Evolutionary conservation across 257 asterid genomes (phyloP), one percentile per base, ranked within the genome.

Genomic region (Fraxinus anomala): DNA sequence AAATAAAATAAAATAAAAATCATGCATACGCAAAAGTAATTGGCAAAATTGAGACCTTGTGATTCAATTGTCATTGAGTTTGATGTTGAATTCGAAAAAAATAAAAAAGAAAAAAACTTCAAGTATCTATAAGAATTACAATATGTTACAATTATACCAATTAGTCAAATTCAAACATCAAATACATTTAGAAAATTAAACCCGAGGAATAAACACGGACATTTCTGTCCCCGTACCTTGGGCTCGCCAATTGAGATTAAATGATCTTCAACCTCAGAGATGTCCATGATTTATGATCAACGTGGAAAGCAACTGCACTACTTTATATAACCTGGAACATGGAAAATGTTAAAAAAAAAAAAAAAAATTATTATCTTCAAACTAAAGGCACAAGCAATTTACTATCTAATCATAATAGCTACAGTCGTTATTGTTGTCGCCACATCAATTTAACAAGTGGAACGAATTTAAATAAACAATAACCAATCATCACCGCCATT

Each of bases 161-260:
- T 34, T 23, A 36, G 36, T 33, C 49, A 33, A 21, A 68, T 44
- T 28, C 74, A 68, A 74, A 75, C 56, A 28, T 75, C 54, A 72
- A 69, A 67, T 40, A 59, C 37, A 14, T 49, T 63, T 31, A 51
- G 23, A 66, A 79, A 51, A 33, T 76, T 40, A 26, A 76, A 31
- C 72, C 56, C 74, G 13, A n/a, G 1, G 51, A 56, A 34, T 13
- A 74, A 59, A 74, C 70, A 77, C 79, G 59, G 34, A 42, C 14
- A 68, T 61, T 42, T 37, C 40, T 28, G 70, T 30, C 40, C 49
- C 74, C 76, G 71, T 88, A 94, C 98, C 98, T 94, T 94, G 72
- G 98, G 97, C 85, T 94, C 98, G n/a, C 97, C 96, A 82, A 92
- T 89, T 74, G 92, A 84, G 51, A 89, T 79, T 72, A 94, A 80